Base-by-base conservation (phyloP, 495 filamentous ascomycete species). In the Bryoglossum gracile region DNA sequence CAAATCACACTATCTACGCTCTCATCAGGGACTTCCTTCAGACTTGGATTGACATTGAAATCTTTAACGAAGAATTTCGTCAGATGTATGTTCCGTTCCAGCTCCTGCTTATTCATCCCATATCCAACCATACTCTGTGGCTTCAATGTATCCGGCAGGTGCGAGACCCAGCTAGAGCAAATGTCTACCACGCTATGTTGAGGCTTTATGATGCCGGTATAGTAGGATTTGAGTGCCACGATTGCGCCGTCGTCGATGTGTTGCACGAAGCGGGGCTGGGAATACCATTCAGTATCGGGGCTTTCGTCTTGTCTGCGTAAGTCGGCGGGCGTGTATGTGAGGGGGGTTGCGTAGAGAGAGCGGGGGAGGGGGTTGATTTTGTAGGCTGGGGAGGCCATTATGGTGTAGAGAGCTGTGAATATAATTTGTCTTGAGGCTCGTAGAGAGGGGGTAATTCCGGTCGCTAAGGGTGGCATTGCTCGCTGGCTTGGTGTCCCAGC, bases 181-280 rank as follows among this genome's bases (percentile, higher is more conserved):
- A 73, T 57, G 47, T 75, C 70, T 0, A 75, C 48, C 3, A 58
- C 55, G 19, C 23, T 37, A 40, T 50, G 34, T 19, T 35, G 33
- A 21, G 54, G 45, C 24, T 53, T 50, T 9, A 58, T 48, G 24
- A 75, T 59, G 3, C 49, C 36, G 4, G 62, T 62, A 46, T 72
- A 73, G 54, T 75, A 75, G 8, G 46, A 25, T 16, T 59, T 46
- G 1, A 73, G 50, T 0, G 57, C 43, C 3, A 41, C 17, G 40
- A 73, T 72, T 10, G 70, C 70, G 21, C 60, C 57, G 43, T 70
- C 66, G 43, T 73, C 70, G 57, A 73, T 72, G 43, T 75, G 70
- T 8, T 67, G 69, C 4, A 74, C 70, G 57, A 69, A 67, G 22
- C 67, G 64, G 4, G 68, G 68, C 0, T 59, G 22, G 38, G 60